These are phyloP conservation scores for Exophiala mesophila DNA, from an alignment of 2,329 filamentous ascomycete species.

Conservation along the genomic window DNA sequence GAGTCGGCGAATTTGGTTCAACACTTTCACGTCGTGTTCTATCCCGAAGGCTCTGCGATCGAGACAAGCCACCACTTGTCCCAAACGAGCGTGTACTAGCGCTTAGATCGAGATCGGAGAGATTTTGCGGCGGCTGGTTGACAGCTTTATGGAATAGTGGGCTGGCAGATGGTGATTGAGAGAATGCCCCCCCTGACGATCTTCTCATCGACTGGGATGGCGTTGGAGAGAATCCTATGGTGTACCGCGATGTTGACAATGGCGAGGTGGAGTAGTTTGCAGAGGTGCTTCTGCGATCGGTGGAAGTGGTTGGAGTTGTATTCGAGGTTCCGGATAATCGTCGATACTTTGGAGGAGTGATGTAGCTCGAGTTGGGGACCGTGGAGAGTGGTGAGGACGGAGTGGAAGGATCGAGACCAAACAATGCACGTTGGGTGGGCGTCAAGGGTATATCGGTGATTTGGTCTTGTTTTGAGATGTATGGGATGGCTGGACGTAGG, in stretches of 20 bases:
- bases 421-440: conserved; percentile 75
- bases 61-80: conserved; percentile 15
- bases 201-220: conserved; percentile 37
- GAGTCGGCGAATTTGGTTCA: conserved; percentile 17
- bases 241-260: conserved; percentile 19
- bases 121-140: conserved; percentile 22
- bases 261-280: conserved; percentile 26
- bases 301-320: conserved; percentile 29
- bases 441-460: conserved; percentile 87
- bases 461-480: conserved; percentile 64
- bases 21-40: conserved; percentile 14
- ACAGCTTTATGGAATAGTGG: conserved; percentile 66
- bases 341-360: conserved; percentile 82
- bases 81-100: conserved; percentile 14
- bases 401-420: conserved; percentile 71
- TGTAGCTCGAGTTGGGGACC: conserved; percentile 39
- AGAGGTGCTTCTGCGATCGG: conserved; percentile 42
- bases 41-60: conserved; percentile 23
- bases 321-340: conserved; percentile 50
- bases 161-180: conserved; percentile 42
- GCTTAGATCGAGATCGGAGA: conserved; percentile 17
- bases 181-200: conserved; percentile 48
- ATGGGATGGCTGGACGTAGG: conserved; percentile 57
- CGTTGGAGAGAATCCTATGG: conserved; percentile 29
- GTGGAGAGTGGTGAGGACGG: conserved; percentile 59